Evolutionary conservation across 768 basidiomycete species (phyloP).

Genomic region (Lactarius sp.): DNA sequence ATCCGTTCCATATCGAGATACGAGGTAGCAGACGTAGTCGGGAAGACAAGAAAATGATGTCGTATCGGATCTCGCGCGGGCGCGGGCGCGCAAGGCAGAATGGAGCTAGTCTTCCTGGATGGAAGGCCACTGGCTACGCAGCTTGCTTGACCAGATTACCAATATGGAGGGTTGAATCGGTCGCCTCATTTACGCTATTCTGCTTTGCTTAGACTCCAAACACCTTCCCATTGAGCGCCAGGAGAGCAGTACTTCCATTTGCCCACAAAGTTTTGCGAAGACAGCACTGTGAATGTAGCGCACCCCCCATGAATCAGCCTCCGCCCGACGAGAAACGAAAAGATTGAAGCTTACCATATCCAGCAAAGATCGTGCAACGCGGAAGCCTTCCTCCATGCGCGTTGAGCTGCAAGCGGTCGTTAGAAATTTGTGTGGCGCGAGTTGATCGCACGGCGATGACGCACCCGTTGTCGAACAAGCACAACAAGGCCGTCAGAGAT

Average conservation of each 20-base stretch:
- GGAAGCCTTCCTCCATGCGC: not conserved
- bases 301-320: not conserved
- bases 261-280: conserved; percentile 25
- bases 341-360: conserved; percentile 17
- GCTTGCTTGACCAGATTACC: not conserved
- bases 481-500: conserved; percentile 24
- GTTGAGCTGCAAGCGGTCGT: not conserved
- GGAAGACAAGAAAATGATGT: not conserved
- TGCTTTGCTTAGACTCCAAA: conserved; percentile 22
- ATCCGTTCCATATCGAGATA: conserved; percentile 5
- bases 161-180: not conserved
- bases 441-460: not conserved
- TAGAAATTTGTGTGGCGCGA: not conserved
- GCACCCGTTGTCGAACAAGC: conserved; percentile 14
- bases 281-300: conserved; percentile 14
- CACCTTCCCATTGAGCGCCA: conserved; percentile 20
- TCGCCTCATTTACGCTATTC: conserved; percentile 3
- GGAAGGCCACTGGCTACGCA: not conserved
- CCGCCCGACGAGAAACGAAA: not conserved
- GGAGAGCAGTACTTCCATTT: conserved; percentile 15
- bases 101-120: conserved; percentile 1
- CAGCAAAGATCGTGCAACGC: conserved; percentile 14
- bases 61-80: conserved; percentile 16
- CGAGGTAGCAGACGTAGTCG: not conserved
- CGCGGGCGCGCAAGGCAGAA: not conserved